phyloP scores from a whole-genome alignment of 2,329 filamentous ascomycete genomes.

The Proliferodiscus dingleyae region DNA sequence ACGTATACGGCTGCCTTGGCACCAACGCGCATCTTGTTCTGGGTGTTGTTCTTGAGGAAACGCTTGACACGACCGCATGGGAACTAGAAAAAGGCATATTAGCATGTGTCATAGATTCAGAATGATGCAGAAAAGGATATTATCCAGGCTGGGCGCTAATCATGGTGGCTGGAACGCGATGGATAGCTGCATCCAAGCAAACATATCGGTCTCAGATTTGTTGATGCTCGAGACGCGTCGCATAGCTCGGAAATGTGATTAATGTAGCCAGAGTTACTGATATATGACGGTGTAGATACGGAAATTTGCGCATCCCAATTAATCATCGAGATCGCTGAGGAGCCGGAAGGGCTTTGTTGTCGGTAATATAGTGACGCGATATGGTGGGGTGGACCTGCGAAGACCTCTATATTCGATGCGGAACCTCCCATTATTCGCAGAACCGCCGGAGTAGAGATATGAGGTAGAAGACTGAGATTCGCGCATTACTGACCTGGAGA shows the following conservation, averaged over 20 bases:
- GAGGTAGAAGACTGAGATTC: constrained; percentile 5
- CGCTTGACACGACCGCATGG: constrained; percentile 99
- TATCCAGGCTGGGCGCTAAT: background rate
- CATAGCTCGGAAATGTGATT: background rate
- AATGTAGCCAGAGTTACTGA: constrained; percentile 3
- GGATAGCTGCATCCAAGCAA: background rate
- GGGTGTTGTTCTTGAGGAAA: constrained; percentile 98
- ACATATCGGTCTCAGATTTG: constrained; percentile 12
- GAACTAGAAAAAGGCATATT: constrained; percentile 58
- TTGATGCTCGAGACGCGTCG: constrained; percentile 24
- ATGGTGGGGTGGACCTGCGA: constrained; percentile 24
- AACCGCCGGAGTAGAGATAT: constrained; percentile 2
- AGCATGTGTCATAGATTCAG: constrained; percentile 20
- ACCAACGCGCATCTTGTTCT: constrained; percentile 99
- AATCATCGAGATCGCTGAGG: background rate
- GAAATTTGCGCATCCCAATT: constrained; percentile 6
- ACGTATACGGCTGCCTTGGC: constrained; percentile 98
- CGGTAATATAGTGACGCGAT: constrained; percentile 24
- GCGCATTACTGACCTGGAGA: constrained; percentile 33
- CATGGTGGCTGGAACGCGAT: background rate
- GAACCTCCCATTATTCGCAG: constrained; percentile 7
- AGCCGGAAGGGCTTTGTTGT: constrained; percentile 4
- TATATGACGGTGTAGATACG: background rate
- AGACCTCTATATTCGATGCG: constrained; percentile 12
- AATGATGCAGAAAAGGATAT: background rate